A percentile compares a stretch with the other conserved stretches of the same genome.
phyloP scores from a whole-genome alignment of 192 early-diverging fungal genomes.

The Podila epigama region DNA sequence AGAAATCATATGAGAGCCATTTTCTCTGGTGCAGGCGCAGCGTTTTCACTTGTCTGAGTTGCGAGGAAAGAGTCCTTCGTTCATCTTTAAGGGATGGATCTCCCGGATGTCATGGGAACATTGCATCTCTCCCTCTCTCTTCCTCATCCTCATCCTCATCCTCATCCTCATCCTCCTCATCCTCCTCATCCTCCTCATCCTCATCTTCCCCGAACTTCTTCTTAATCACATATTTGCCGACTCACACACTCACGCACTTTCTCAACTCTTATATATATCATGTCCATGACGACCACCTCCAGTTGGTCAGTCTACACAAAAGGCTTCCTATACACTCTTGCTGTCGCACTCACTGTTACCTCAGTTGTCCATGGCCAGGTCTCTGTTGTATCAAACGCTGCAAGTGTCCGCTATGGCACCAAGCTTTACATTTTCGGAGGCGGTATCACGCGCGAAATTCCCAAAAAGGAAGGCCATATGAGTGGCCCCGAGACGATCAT shows the following conservation, averaged over 20 bases:
- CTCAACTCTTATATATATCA: not conserved
- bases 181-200: not conserved
- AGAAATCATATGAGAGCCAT: too few relatives aligned
- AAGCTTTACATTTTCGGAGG: constrained; percentile 2
- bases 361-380: not conserved
- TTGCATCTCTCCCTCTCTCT: too few relatives aligned
- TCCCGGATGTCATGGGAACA: too few relatives aligned
- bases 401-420: not conserved
- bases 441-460: not conserved
- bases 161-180: too few relatives aligned
- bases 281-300: not conserved
- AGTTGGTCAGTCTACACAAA: too few relatives aligned
- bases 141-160: too few relatives aligned
- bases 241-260: too few relatives aligned
- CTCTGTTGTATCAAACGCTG: not conserved
- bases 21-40: too few relatives aligned
- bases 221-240: constrained; percentile 1
- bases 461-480: not conserved
- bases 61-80: too few relatives aligned
- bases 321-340: too few relatives aligned
- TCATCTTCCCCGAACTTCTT: not conserved
- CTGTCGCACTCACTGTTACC: not conserved
- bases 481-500: not conserved
- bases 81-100: too few relatives aligned
- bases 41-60: too few relatives aligned